Base-by-base conservation (phyloP, 306 rosid genomes). In the Begonia masoniana region DNA sequence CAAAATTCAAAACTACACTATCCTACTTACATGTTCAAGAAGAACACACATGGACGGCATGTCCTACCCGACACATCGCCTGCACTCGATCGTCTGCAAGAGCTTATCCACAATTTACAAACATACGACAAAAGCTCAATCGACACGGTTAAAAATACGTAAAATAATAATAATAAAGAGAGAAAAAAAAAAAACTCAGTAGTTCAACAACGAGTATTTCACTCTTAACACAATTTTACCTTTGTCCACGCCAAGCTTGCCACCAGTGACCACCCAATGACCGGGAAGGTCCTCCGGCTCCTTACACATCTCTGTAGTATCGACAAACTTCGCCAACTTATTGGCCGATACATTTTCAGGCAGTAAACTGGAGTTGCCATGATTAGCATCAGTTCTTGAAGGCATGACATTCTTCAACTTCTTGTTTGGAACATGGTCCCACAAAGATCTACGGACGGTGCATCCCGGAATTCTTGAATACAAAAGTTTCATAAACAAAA, bases 251-350 rank as follows among this genome's bases (percentile, higher is more conserved):
- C 95, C 93, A 52, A 85, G 88, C 81, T 85, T 85, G 57, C 80
- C 95, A 6, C 95, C 92, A 1, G 95, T 85, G n/a, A 82, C 85
- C 62, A 85, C 50, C 95, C 95, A 85, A 62, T 85, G 95, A 50
- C 95, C 95, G 10, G 95, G 92, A 46, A 77, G 81, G 52, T 85
- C 85, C 49, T 64, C 71, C 0, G 92, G 85, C 45, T 83, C 92
- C 68, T 82, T 79, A 72, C 73, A 68, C 85, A 79, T 77, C 72
- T 72, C 85, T 0, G 82, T 56, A 65, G 62, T 59, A 57, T 85
- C 87, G 24, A 82, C 77, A 43, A 51, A 61, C 67, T 82, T 85
- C 64, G 42, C 51, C 62, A 85, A 51, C 66, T 82, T 85, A 71
- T 60, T 82, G 49, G 78, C 76, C 2, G 51, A 45, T 24, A n/a